Conservation (phyloP, 2,329 filamentous ascomycete genomes). For the Exophiala alcalophila region DNA sequence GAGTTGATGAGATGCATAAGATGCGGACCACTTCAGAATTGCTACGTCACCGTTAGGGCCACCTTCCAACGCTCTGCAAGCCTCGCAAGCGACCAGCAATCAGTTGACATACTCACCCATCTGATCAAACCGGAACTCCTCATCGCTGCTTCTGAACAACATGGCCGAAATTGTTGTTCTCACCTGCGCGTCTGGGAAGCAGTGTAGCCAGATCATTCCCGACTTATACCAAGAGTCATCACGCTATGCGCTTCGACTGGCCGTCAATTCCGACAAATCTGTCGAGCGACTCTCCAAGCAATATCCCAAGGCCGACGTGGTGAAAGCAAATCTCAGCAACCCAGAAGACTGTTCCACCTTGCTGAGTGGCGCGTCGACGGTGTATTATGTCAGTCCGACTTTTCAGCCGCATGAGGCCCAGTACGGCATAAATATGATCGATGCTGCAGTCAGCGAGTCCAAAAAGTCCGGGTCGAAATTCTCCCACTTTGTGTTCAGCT, state of each 20-base stretch:
- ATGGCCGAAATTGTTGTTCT: too few relatives aligned
- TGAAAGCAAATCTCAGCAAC: slow-evolving; percentile 33
- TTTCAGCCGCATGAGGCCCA: slow-evolving; percentile 37
- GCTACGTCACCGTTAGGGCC: too few relatives aligned
- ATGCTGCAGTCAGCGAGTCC: slow-evolving; percentile 33
- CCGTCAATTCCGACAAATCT: slow-evolving; percentile 34
- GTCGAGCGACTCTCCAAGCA: slow-evolving; percentile 30
- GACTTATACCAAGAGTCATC: slow-evolving; percentile 29
- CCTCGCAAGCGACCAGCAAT: too few relatives aligned
- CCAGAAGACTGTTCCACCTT: slow-evolving; percentile 29
- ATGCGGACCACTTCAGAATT: too few relatives aligned
- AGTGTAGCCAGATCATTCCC: slow-evolving; percentile 37
- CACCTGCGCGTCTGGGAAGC: slow-evolving; percentile 41
- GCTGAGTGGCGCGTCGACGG: slow-evolving; percentile 33
- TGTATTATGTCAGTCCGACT: slow-evolving; percentile 37
- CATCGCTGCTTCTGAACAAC: too few relatives aligned
- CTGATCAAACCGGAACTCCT: too few relatives aligned
- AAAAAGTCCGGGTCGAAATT: slow-evolving; percentile 28
- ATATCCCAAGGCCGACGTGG: slow-evolving; percentile 37
- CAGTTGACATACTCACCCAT: too few relatives aligned
- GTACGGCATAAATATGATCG: slow-evolving; percentile 38
- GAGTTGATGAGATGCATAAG: too few relatives aligned
- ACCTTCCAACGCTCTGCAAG: too few relatives aligned
- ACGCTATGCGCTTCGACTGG: slow-evolving; percentile 34
- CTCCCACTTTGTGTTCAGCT: slow-evolving; percentile 38